Evolutionary conservation across 2,329 filamentous ascomycete genomes (phyloP).

Genomic region (Trichoderma pleuroti): DNA sequence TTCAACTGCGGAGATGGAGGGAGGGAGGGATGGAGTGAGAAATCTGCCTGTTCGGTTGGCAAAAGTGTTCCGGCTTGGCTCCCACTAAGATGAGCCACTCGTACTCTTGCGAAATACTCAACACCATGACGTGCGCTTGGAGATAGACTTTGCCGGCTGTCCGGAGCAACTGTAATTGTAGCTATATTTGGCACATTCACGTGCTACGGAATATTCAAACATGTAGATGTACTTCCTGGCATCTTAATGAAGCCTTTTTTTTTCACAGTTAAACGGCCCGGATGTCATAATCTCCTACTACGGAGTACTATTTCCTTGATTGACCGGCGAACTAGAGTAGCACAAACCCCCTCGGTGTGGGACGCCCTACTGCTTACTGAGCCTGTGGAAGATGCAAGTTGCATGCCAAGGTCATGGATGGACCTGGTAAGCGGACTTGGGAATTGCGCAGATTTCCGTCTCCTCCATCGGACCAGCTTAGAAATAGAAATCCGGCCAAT

Average conservation of each 20-base stretch:
- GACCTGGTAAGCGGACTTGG: background rate
- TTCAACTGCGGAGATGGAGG: background rate
- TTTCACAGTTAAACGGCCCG: background rate
- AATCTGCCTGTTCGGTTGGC: background rate
- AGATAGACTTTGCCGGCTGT: background rate
- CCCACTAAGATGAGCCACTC: background rate
- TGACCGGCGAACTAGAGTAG: background rate
- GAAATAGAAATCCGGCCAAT: background rate
- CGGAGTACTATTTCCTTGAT: background rate
- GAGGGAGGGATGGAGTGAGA: background rate
- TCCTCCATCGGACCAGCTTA: background rate
- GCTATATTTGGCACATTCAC: background rate
- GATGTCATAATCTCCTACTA: background rate
- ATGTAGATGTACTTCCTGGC: background rate
- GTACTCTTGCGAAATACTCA: background rate
- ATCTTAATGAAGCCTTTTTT: background rate
- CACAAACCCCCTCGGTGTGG: background rate
- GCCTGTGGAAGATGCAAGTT: background rate
- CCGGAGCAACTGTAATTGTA: background rate
- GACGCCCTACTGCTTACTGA: background rate
- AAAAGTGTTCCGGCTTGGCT: background rate
- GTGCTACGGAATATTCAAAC: background rate
- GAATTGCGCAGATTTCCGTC: background rate
- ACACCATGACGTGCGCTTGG: background rate
- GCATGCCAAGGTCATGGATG: background rate